Evolutionary conservation across 106 monocot species (phyloP), one percentile per base, ranked within the genome.

Genomic region (Apostasia ramifera): DNA sequence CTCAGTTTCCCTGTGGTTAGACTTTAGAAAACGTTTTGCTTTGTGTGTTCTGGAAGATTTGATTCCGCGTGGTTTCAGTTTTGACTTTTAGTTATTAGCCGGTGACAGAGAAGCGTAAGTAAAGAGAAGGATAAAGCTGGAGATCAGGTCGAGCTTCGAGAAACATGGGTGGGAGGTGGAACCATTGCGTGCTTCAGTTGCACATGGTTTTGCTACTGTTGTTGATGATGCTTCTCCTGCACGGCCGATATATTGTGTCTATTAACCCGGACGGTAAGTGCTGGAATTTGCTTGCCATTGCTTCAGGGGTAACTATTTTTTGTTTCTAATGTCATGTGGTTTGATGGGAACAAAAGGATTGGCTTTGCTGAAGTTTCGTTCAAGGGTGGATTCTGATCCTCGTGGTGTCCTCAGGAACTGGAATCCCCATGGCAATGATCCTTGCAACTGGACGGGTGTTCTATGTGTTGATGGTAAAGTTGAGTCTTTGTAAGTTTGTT

Each of bases 401-500:
- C 59, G 72, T 76, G 78, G 80, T 10, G 79, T 61, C 26, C 71
- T 90, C 4, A 55, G 57, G 47, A 82, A 78, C 69, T 90, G 93
- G 89, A 72, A 87, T 74, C 66, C 53, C 8, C 54, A 75, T 1
- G 82, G 78, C 68, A 26, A 42, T 11, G 60, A 78, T 54, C 89
- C 93, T 0, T 90, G 93, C 76, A 67, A 55, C 42, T 90, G 89
- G 93, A 63, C 55, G 0, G 93, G 93, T 42, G 79, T 93, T 60
- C 80, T 53, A 11, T 93, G 89, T 55, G 12, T 78, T 70, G 83
- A 78, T 68, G 80, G 83, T 73, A 81, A 80, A 78, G 92, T 88
- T 14, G 85, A 73, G 71, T 83, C 59, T 59, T 61, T 92, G 92
- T 92, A 83, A 83, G 92, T 85, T 66, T 66, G 67, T 55, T 67